phyloP scores from a whole-genome alignment of 192 early-diverging fungal genomes.

The Rhizophagus clarus region DNA sequence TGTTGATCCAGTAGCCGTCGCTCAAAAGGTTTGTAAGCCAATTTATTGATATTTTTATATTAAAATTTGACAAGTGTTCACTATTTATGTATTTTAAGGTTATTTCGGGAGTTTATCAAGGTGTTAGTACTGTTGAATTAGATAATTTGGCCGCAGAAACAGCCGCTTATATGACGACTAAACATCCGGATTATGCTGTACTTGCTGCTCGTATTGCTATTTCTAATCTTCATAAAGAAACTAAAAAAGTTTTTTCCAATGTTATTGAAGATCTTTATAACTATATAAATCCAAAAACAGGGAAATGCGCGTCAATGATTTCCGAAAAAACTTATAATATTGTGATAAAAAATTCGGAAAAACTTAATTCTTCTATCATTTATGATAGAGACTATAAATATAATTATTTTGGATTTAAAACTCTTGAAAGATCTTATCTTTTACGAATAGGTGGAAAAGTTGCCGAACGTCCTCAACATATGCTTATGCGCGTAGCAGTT shows the following conservation, averaged over 20 bases:
- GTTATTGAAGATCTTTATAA: slow-evolving; percentile 84
- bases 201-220: slow-evolving; percentile 97
- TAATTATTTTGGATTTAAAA: slow-evolving; percentile 99
- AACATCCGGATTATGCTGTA: slow-evolving; percentile 97
- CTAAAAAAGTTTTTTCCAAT: slow-evolving; percentile 80
- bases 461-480: slow-evolving; percentile 95
- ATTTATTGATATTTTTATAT: not conserved
- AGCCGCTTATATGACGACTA: slow-evolving; percentile 86
- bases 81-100: slow-evolving; percentile 53
- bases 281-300: slow-evolving; percentile 90
- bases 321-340: slow-evolving; percentile 70
- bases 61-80: not conserved
- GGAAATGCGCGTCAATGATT: slow-evolving; percentile 89
- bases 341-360: slow-evolving; percentile 74
- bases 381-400: slow-evolving; percentile 98
- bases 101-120: slow-evolving; percentile 83
- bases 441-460: slow-evolving; percentile 84
- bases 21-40: slow-evolving; percentile 81
- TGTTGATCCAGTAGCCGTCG: slow-evolving; percentile 91
- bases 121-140: slow-evolving; percentile 83
- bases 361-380: slow-evolving; percentile 93
- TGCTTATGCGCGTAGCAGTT: slow-evolving; percentile 98
- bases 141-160: slow-evolving; percentile 93
- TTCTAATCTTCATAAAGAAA: slow-evolving; percentile 93
- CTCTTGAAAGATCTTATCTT: slow-evolving; percentile 94